These are phyloP conservation scores for Acarospora socialis DNA, from an alignment of 2,329 filamentous ascomycete species.

Conservation along the genomic window DNA sequence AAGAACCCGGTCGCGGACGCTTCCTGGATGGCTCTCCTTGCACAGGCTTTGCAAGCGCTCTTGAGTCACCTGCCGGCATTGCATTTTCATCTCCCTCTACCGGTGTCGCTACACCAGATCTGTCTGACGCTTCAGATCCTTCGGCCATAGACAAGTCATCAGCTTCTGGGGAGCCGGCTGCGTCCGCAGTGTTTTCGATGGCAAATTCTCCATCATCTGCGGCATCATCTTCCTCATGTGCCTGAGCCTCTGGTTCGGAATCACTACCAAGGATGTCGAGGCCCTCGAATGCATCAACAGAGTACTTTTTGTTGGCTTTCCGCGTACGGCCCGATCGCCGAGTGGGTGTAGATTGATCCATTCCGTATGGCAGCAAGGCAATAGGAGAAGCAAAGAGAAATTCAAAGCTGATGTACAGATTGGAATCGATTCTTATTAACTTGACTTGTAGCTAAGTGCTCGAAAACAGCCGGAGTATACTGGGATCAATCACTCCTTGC, in stretches of 20 bases:
- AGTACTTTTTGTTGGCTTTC: conserved; percentile 10
- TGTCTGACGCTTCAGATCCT: conserved; percentile 15
- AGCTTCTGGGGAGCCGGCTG: conserved; percentile 8
- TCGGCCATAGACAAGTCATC: conserved; percentile 10
- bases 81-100: conserved; percentile 11
- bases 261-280: conserved; percentile 19
- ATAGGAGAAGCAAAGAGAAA: no score
- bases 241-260: conserved; percentile 10
- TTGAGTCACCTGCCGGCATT: conserved; percentile 3
- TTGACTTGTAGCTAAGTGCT: no score
- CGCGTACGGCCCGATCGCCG: conserved; percentile 11
- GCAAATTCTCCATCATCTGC: conserved; percentile 25
- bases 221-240: conserved; percentile 14
- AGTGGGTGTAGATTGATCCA: conserved; percentile 3
- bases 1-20: no score
- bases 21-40: no score
- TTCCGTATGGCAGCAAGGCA: no score
- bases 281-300: conserved; percentile 22
- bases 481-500: no score
- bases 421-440: no score
- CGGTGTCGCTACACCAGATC: conserved; percentile 8
- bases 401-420: background rate
- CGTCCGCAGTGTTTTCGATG: conserved; percentile 13
- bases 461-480: no score
- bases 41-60: no score